Conservation (phyloP, 78 protist genomes). For the Dictyostelium purpureum region DNA sequence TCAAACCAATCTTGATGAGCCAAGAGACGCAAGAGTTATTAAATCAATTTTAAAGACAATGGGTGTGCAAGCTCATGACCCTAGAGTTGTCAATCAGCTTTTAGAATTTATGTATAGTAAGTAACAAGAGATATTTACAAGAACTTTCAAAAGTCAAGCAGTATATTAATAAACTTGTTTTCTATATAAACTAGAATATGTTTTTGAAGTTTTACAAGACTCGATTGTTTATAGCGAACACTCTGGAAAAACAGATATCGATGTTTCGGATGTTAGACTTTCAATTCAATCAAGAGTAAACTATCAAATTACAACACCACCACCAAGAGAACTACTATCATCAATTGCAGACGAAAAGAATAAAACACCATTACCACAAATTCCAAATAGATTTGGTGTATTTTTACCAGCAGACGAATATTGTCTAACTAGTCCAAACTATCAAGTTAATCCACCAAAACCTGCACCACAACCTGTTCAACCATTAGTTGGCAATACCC, state of each 20-base stretch:
- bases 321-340: slow-evolving; percentile 58
- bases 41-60: slow-evolving; percentile 67
- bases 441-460: slow-evolving; percentile 61
- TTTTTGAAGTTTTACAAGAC: slow-evolving; percentile 66
- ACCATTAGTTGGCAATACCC: slow-evolving; percentile 9
- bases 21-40: slow-evolving; percentile 66
- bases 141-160: no score
- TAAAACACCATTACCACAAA: slow-evolving; percentile 58
- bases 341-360: slow-evolving; percentile 57
- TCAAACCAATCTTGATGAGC: slow-evolving; percentile 66
- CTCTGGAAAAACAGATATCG: slow-evolving; percentile 51
- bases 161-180: no score
- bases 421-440: slow-evolving; percentile 67
- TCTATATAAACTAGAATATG: slow-evolving; percentile 60
- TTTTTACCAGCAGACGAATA: slow-evolving; percentile 70
- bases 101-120: slow-evolving; percentile 65
- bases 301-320: slow-evolving; percentile 51
- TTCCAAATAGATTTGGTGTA: slow-evolving; percentile 71
- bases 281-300: slow-evolving; percentile 71
- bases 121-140: no score
- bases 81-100: slow-evolving; percentile 68
- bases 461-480: not conserved
- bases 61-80: slow-evolving; percentile 67
- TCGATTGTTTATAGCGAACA: slow-evolving; percentile 48
- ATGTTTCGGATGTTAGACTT: slow-evolving; percentile 63